Conservation (phyloP, 1,284 basidiomycete genomes). For the Austroboletus novae-zelandiae region DNA sequence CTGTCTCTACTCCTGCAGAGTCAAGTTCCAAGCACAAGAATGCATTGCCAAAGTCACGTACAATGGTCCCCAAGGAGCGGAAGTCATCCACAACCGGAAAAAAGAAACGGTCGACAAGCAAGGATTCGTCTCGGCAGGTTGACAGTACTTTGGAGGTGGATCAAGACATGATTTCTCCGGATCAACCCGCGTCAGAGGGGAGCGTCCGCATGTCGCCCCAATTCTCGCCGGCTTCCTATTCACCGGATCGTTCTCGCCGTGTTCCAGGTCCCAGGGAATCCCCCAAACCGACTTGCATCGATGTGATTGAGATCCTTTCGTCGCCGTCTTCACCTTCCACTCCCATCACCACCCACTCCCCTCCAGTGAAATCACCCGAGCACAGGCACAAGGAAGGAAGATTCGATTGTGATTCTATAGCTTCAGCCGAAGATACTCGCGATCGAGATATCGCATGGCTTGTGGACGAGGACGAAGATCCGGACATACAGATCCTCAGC, state of each 20-base stretch:
- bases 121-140: slow-evolving; percentile 41
- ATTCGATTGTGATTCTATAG: neutral
- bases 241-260: slow-evolving; percentile 20
- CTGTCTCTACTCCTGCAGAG: slow-evolving; percentile 43
- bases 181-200: slow-evolving; percentile 3
- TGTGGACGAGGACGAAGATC: slow-evolving; percentile 57
- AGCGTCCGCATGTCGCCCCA: slow-evolving; percentile 2
- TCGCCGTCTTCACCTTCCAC: slow-evolving; percentile 23
- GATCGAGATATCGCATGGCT: slow-evolving; percentile 58
- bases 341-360: neutral
- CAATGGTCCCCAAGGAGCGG: slow-evolving; percentile 21
- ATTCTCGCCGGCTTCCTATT: slow-evolving; percentile 10
- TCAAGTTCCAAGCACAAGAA: slow-evolving; percentile 30
- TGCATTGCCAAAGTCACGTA: slow-evolving; percentile 39
- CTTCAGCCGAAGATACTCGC: slow-evolving; percentile 2
- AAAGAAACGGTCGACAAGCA: slow-evolving; percentile 30
- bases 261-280: slow-evolving; percentile 22
- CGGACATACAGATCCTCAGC: slow-evolving; percentile 46
- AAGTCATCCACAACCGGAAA: slow-evolving; percentile 35
- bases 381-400: slow-evolving; percentile 13
- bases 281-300: slow-evolving; percentile 2
- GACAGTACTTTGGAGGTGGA: slow-evolving; percentile 55
- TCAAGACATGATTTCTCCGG: slow-evolving; percentile 19
- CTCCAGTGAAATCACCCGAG: neutral
- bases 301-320: slow-evolving; percentile 32